Evolutionary conservation across 116 monocot genomes (phyloP), one percentile per base, ranked within the genome.

Genomic region (Posidonia oceanica): DNA sequence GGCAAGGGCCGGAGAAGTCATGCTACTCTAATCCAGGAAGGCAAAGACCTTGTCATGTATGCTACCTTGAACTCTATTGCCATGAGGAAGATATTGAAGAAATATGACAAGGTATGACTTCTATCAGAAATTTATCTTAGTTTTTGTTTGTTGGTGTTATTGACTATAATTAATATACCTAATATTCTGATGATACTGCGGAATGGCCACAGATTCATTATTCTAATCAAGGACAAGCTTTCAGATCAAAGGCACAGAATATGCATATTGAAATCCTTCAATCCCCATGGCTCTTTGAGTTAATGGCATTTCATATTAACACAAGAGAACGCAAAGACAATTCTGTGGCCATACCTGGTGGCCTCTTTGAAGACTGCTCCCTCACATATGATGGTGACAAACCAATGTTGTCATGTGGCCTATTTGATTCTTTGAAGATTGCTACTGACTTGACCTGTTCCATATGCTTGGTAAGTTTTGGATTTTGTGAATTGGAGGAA

Each of bases 51-150:
- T n/a, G 89, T 94, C 52, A 78, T 80, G 6, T 94, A 94, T 68
- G 94, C 94, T 8, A 82, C 87, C 70, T 83, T 94, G 22, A 89
- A 90, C 71, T 79, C 87, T 14, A 72, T 83, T 37, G 87, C 90
- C 62, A 80, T 90, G 85, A 83, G 85, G 69, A 94, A 94, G 63
- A 89, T 94, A 65, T 52, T 94, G 12, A 94, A 88, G 83, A 92
- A 92, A 68, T 92, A 92, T 66, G 92, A 92, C 72, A 88, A 88
- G 79, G 85, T 80, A 69, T 76, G 72, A 6, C 16, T 42, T 42
- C 5, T 4, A 29, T 29, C 29, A 54, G 54, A 55, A 15, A 14
- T 53, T 3, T 20, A 42, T 12, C n/a, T 16, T 52, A 14, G 21
- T 52, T 3, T 17, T 66, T 29, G 29, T 29, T 29, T 29, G 29